phyloP scores from a whole-genome alignment of 2,329 filamentous ascomycete genomes.

The Paramyrothecium roridum region DNA sequence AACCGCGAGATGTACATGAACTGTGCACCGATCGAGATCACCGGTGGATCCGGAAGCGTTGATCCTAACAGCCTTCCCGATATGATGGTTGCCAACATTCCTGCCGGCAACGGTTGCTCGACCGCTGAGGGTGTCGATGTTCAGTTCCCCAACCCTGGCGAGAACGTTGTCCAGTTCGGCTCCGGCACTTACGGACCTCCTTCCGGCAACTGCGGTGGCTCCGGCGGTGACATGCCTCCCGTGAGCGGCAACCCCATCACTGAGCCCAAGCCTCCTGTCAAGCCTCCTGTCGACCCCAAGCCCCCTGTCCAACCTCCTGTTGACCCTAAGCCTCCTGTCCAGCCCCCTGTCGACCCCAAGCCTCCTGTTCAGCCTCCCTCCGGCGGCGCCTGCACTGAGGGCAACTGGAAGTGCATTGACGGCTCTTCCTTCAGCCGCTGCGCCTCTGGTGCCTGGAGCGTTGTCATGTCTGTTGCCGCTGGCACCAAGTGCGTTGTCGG shows the following conservation, averaged over 20 bases:
- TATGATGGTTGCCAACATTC: constrained; percentile 67
- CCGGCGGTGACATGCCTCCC: constrained; percentile 33
- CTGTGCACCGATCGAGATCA: constrained; percentile 73
- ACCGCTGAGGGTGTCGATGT: constrained; percentile 50
- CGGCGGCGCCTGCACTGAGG: constrained; percentile 46
- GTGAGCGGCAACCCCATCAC: constrained; percentile 29
- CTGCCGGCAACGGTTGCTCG: constrained; percentile 45
- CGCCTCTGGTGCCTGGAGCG: constrained; percentile 48
- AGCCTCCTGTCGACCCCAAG: constrained; percentile 12
- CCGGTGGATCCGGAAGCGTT: constrained; percentile 46
- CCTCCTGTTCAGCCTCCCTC: constrained; percentile 23
- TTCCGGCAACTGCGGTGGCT: constrained; percentile 18
- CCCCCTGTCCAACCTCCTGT: constrained; percentile 21
- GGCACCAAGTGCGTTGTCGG: constrained; percentile 39
- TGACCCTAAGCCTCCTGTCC: constrained; percentile 8
- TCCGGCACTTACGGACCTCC: constrained; percentile 20
- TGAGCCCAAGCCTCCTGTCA: constrained; percentile 8
- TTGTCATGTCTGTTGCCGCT: constrained; percentile 33
- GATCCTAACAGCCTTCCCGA: constrained; percentile 64
- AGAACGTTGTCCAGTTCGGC: constrained; percentile 41
- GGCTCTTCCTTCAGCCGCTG: constrained; percentile 53
- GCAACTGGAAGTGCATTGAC: constrained; percentile 51
- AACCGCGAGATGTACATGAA: constrained; percentile 99
- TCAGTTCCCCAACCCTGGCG: constrained; percentile 60
- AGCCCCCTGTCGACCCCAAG: constrained; percentile 12